phyloP scores from a whole-genome alignment of 2,329 filamentous ascomycete genomes.

The Neonectria punicea region DNA sequence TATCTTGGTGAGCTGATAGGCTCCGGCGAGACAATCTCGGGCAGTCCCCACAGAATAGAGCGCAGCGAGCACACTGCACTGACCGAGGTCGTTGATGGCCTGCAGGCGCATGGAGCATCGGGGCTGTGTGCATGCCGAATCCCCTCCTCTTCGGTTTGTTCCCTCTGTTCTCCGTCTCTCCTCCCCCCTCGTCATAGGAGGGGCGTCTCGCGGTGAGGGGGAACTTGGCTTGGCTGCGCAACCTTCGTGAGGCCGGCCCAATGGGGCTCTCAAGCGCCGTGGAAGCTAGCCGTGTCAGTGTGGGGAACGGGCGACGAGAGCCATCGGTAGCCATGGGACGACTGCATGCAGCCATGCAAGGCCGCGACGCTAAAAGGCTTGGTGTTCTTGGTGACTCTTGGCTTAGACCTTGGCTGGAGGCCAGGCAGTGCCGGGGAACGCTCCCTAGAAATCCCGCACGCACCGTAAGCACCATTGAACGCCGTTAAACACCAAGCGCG shows the following conservation, averaged over 20 bases:
- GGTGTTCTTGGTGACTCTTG: slow-evolving; percentile 16
- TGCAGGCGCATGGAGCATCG: slow-evolving; percentile 29
- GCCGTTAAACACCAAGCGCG: neutral
- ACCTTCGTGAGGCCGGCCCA: slow-evolving; percentile 24
- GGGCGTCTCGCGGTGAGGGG: slow-evolving; percentile 29
- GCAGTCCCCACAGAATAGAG: slow-evolving; percentile 33
- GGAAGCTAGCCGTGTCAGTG: slow-evolving; percentile 35
- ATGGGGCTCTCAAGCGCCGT: slow-evolving; percentile 27
- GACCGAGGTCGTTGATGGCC: slow-evolving; percentile 25
- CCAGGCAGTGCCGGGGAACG: slow-evolving; percentile 1
- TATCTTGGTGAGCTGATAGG: slow-evolving; percentile 36
- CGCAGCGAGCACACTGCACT: slow-evolving; percentile 6
- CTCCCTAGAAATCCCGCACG: slow-evolving; percentile 17
- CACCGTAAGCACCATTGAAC: neutral
- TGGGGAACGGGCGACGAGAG: slow-evolving; percentile 35
- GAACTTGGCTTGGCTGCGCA: slow-evolving; percentile 24
- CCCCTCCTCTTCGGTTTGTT: neutral
- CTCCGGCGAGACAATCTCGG: slow-evolving; percentile 27
- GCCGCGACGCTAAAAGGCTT: slow-evolving; percentile 40
- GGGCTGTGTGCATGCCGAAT: slow-evolving; percentile 39
- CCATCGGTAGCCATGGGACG: slow-evolving; percentile 26
- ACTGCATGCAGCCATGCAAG: slow-evolving; percentile 24
- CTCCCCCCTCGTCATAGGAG: slow-evolving; percentile 30
- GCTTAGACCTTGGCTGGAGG: slow-evolving; percentile 24
- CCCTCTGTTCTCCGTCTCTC: slow-evolving; percentile 3